phyloP scores from a whole-genome alignment of 352 stramenopile species.

The Elongisporangium anandrum region DNA sequence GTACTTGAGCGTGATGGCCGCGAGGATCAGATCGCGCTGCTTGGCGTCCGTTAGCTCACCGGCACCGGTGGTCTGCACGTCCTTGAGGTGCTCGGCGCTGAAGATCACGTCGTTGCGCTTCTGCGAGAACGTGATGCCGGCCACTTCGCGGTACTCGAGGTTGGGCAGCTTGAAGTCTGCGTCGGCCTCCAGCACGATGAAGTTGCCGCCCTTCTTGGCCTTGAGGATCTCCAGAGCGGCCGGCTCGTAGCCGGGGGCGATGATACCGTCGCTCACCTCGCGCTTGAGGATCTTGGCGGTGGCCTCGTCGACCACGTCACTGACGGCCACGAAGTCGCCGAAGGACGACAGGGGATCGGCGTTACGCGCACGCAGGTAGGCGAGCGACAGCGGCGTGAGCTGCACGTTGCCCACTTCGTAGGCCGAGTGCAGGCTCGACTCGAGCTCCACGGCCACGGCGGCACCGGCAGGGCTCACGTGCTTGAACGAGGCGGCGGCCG shows the following conservation, averaged over 20 bases:
- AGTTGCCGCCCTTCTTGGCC: conserved; percentile 98
- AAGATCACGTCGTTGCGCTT: conserved; percentile 98
- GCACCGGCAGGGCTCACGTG: conserved; percentile 97
- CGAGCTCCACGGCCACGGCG: conserved; percentile 97
- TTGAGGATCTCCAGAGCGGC: conserved; percentile 98
- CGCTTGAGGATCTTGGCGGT: conserved; percentile 98
- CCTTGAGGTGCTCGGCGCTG: conserved; percentile 88
- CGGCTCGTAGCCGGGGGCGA: conserved; percentile 97
- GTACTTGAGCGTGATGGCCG: conserved; percentile 99
- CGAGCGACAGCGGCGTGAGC: conserved; percentile 94
- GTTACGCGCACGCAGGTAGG: conserved; percentile 98
- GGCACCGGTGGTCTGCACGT: conserved; percentile 89
- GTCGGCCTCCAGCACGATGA: conserved; percentile 98
- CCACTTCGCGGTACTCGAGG: conserved; percentile 98
- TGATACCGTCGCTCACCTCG: conserved; percentile 99
- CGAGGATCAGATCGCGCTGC: conserved; percentile 97
- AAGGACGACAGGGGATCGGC: conserved; percentile 99
- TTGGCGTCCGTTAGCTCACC: conserved; percentile 87
- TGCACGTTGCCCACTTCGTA: conserved; percentile 94
- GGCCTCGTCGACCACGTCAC: conserved; percentile 97
- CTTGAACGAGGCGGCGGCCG: conserved; percentile 98
- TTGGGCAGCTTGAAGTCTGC: conserved; percentile 88
- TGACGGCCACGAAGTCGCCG: conserved; percentile 98
- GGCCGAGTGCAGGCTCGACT: conserved; percentile 86
- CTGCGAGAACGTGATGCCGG: conserved; percentile 98